phyloP scores from a whole-genome alignment of 345 rosid genomes.

The Eucalyptus melliodora region DNA sequence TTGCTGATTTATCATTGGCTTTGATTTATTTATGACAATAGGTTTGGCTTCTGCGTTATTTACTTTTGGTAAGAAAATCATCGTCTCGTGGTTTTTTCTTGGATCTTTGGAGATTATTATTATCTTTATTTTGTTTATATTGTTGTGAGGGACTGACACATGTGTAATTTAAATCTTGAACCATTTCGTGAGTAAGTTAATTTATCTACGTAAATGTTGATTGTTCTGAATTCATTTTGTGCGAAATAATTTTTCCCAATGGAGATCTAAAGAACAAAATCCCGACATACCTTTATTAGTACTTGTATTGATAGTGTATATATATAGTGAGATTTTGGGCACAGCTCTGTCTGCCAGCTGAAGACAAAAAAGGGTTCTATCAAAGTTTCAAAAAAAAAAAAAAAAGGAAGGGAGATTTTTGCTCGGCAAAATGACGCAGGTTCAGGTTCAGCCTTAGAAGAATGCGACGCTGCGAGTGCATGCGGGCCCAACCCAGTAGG shows the following conservation, averaged over 20 bases:
- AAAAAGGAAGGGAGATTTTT: background rate
- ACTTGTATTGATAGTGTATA: background rate
- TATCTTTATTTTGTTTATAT: background rate
- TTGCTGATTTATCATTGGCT: background rate
- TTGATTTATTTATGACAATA: background rate
- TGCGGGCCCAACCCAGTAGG: slow-evolving; percentile 23
- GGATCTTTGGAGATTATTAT: background rate
- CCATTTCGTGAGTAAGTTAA: background rate
- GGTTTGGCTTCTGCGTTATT: background rate
- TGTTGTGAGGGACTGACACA: background rate
- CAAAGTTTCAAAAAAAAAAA: background rate
- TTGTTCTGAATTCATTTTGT: background rate
- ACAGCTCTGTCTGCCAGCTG: background rate
- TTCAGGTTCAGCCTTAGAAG: slow-evolving; percentile 27
- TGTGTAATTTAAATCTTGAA: background rate
- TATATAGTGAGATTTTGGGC: background rate
- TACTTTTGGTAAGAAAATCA: background rate
- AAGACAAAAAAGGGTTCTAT: background rate
- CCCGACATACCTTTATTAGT: background rate
- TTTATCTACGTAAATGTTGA: background rate
- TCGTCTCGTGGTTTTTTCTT: background rate
- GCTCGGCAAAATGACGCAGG: slow-evolving; percentile 35
- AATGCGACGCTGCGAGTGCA: slow-evolving; percentile 2
- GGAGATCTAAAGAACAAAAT: background rate
- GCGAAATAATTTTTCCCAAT: background rate